Percentiles rank a stretch among this genome's conserved stretches.
These are phyloP conservation scores for Mayamaea pseudoterrestris DNA, from an alignment of 108 stramenopile genomes.

Conservation along the genomic window DNA sequence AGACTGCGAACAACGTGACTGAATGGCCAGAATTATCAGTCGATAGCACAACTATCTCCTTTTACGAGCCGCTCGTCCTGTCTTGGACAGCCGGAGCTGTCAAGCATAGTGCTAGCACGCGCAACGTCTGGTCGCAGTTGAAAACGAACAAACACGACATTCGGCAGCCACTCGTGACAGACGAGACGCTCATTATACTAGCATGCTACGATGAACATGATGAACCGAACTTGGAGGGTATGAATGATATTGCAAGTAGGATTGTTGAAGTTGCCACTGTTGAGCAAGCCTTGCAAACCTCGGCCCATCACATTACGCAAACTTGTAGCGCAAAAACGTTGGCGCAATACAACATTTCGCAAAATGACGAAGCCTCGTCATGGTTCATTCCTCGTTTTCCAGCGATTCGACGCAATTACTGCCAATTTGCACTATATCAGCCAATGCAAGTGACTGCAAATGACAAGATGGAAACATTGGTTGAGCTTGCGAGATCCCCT, in stretches of 20 bases:
- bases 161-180: background rate
- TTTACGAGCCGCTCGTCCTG: slow-evolving; percentile 2
- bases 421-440: slow-evolving; percentile 29
- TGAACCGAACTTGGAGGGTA: too few relatives aligned
- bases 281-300: background rate
- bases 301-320: background rate
- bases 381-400: slow-evolving; percentile 51
- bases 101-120: background rate
- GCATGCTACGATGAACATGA: too few relatives aligned
- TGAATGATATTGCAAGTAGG: background rate
- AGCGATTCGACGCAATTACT: slow-evolving; percentile 18
- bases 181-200: background rate
- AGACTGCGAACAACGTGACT: background rate
- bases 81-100: background rate
- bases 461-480: slow-evolving; percentile 2
- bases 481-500: slow-evolving; percentile 8
- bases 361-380: background rate
- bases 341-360: background rate
- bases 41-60: background rate
- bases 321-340: slow-evolving; percentile 14
- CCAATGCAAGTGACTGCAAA: background rate
- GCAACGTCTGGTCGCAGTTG: background rate
- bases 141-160: background rate
- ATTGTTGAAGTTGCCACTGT: slow-evolving; percentile 3
- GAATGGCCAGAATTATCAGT: background rate